Percentiles rank a stretch among this genome's conserved stretches.
Evolutionary conservation across 805 yeast genomes (phyloP).

Genomic region (Millerago galiae): DNA sequence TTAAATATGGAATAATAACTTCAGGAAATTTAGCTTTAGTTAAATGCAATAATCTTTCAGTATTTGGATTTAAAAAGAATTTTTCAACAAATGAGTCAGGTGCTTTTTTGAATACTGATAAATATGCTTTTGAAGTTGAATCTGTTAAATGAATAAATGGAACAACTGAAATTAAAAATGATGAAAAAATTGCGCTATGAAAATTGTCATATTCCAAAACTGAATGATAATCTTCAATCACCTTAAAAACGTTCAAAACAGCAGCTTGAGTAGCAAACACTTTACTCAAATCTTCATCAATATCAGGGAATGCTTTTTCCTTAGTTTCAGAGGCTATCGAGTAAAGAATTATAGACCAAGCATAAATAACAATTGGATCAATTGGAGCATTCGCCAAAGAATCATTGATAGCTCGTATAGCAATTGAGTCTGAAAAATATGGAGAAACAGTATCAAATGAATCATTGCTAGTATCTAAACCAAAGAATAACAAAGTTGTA

Average conservation of each 20-base stretch:
- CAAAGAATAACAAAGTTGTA: conserved; percentile 46
- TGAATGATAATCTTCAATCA: conserved; percentile 35
- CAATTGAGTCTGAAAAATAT: conserved; percentile 33
- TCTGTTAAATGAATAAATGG: conserved; percentile 43
- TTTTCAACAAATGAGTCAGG: conserved; percentile 34
- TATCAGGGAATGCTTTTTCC: conserved; percentile 30
- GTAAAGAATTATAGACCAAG: conserved; percentile 60
- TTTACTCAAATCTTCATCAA: conserved; percentile 12
- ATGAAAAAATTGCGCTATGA: conserved; percentile 38
- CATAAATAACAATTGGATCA: conserved; percentile 49
- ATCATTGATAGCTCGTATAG: conserved; percentile 35
- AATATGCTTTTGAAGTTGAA: conserved; percentile 26
- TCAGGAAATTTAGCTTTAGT: conserved; percentile 74
- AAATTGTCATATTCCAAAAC: conserved; percentile 42
- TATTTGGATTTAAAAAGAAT: conserved; percentile 28
- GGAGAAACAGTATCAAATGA: conserved; percentile 32
- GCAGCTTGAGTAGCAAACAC: conserved; percentile 24
- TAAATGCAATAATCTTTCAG: conserved; percentile 31
- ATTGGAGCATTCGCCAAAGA: conserved; percentile 30
- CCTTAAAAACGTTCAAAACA: conserved; percentile 39
- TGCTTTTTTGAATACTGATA: conserved; percentile 23
- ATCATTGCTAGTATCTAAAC: conserved; percentile 45
- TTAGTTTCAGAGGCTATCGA: conserved; percentile 39
- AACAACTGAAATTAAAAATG: conserved; percentile 28
- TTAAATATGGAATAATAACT: conserved; percentile 52